phyloP scores from a whole-genome alignment of 1,284 basidiomycete species.

The Ceratobasidium sp. region DNA sequence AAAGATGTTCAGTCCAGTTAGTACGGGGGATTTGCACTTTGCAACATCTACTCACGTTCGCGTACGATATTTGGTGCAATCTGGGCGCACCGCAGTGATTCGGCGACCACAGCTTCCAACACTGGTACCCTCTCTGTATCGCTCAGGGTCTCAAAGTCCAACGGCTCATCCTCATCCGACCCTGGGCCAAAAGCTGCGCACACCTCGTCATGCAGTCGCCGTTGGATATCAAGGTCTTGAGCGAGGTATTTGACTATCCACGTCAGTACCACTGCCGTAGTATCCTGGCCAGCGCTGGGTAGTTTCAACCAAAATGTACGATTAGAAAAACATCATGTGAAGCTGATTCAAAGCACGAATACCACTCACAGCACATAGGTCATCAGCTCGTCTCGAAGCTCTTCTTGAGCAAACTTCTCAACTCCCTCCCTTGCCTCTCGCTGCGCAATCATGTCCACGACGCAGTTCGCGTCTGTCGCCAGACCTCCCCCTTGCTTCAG shows the following conservation, averaged over 20 bases:
- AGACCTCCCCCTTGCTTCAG: not conserved
- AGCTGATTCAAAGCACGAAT: not conserved
- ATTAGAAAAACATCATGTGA: not conserved
- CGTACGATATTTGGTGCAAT: not conserved
- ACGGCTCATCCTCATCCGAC: not conserved
- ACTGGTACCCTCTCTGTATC: constrained; percentile 22
- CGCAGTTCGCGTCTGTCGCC: constrained; percentile 25
- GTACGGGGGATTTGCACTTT: too few species aligned
- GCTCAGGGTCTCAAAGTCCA: constrained; percentile 1
- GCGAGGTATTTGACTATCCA: constrained; percentile 34
- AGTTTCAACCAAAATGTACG: not conserved
- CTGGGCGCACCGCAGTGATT: constrained; percentile 13
- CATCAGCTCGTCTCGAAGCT: constrained; percentile 32
- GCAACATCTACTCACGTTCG: not conserved
- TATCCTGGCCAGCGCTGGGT: constrained; percentile 29
- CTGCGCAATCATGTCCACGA: constrained; percentile 27
- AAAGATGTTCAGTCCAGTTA: not conserved
- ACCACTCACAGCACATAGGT: constrained; percentile 17
- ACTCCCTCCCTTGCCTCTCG: constrained; percentile 15
- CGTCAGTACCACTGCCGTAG: constrained; percentile 16
- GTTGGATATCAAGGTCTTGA: constrained; percentile 18
- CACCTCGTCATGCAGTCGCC: constrained; percentile 23
- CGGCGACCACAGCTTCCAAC: constrained; percentile 16
- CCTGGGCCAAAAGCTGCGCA: not conserved
- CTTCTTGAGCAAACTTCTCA: not conserved